phyloP scores from a whole-genome alignment of 305 asterid species.

The Plantago rigida region DNA sequence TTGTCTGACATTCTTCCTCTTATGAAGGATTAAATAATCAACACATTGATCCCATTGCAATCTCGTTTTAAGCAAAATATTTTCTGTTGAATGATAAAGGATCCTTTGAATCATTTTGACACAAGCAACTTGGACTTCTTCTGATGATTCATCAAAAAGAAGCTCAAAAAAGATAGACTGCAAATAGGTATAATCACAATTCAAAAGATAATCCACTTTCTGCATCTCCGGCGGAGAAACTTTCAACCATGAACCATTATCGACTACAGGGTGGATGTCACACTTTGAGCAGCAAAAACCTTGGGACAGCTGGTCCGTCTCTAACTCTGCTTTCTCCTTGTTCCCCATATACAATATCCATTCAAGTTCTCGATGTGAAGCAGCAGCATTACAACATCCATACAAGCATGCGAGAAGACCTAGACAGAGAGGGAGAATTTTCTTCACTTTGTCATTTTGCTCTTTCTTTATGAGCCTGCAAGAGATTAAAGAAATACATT shows the following conservation, averaged over 20 bases:
- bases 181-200: slow-evolving; percentile 45
- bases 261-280: slow-evolving; percentile 39
- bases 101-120: slow-evolving; percentile 56
- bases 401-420: slow-evolving; percentile 79
- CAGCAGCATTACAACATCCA: slow-evolving; percentile 46
- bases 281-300: slow-evolving; percentile 86
- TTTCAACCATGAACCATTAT: slow-evolving; percentile 34
- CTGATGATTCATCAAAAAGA: slow-evolving; percentile 63
- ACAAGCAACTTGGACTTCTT: slow-evolving; percentile 80
- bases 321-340: slow-evolving; percentile 32
- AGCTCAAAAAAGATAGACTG: slow-evolving; percentile 69
- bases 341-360: slow-evolving; percentile 56
- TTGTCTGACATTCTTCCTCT: slow-evolving; percentile 65
- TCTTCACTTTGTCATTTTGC: slow-evolving; percentile 53
- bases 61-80: slow-evolving; percentile 50
- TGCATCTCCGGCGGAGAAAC: slow-evolving; percentile 32
- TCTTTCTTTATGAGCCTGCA: slow-evolving; percentile 63
- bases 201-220: slow-evolving; percentile 27
- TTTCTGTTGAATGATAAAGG: slow-evolving; percentile 66
- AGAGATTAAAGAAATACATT: slow-evolving; percentile 20
- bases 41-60: slow-evolving; percentile 68
- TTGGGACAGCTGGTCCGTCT: slow-evolving; percentile 39
- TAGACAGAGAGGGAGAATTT: slow-evolving; percentile 52
- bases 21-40: slow-evolving; percentile 61
- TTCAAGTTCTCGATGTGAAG: slow-evolving; percentile 29